Evolutionary conservation across 768 basidiomycete genomes (phyloP).

Genomic region (Lactarius evosmus): DNA sequence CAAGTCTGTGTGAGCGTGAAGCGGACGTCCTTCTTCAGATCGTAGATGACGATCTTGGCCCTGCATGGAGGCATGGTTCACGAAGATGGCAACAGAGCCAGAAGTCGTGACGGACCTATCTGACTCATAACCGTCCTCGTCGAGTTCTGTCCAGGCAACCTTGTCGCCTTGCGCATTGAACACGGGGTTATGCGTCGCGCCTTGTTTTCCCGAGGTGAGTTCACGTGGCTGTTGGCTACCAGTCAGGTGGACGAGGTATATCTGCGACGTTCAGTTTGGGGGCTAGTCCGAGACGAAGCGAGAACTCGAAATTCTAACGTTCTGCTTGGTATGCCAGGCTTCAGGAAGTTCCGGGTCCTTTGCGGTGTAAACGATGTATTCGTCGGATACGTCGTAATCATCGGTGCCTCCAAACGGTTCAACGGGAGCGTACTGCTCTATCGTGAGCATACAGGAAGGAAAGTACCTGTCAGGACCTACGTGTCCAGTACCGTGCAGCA

Average conservation of each 20-base stretch:
- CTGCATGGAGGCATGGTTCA: constrained; percentile 36
- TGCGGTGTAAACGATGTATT: constrained; percentile 75
- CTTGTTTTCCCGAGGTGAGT: constrained; percentile 81
- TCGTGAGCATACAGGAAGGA: neutral
- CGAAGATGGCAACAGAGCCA: neutral
- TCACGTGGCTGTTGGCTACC: constrained; percentile 52
- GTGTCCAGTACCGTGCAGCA: constrained; percentile 64
- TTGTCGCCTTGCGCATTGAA: constrained; percentile 66
- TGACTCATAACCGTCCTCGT: constrained; percentile 84
- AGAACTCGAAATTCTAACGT: constrained; percentile 43
- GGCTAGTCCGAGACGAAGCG: neutral
- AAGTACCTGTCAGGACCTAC: constrained; percentile 41
- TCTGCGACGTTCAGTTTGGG: constrained; percentile 38
- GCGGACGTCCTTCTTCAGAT: constrained; percentile 61
- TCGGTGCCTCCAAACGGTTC: constrained; percentile 85
- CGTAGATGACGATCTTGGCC: constrained; percentile 75
- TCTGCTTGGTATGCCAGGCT: constrained; percentile 87
- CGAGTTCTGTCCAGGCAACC: constrained; percentile 85
- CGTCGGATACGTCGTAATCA: constrained; percentile 71
- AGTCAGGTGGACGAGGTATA: constrained; percentile 64
- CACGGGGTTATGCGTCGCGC: constrained; percentile 71
- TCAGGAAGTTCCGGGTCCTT: constrained; percentile 76
- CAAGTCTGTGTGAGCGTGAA: constrained; percentile 77
- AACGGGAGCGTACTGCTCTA: constrained; percentile 60
- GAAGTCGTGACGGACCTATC: constrained; percentile 52